A percentile compares a stretch with the other conserved stretches of the same genome.
These are phyloP conservation scores for Camelina neglecta DNA, from an alignment of 345 rosid genomes.

Conservation along the genomic window DNA sequence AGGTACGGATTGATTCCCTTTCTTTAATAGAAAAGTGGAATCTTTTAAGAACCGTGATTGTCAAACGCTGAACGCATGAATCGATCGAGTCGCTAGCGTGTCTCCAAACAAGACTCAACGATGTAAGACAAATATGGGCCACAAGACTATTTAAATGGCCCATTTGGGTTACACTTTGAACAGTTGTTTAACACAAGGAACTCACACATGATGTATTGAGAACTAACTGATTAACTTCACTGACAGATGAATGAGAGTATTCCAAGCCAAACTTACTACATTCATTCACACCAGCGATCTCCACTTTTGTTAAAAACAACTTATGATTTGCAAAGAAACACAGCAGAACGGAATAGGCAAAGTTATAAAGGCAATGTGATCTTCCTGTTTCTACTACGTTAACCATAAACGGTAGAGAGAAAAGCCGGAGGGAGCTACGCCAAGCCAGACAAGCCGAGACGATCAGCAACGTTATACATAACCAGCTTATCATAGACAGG, in stretches of 20 bases:
- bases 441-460: constrained; percentile 82
- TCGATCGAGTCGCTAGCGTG: no score
- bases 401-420: constrained; percentile 1
- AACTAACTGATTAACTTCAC: neutral
- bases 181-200: neutral
- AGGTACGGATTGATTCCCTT: neutral
- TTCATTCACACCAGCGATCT: constrained; percentile 26
- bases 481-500: constrained; percentile 82
- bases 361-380: neutral
- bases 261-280: constrained; percentile 11
- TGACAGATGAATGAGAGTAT: neutral
- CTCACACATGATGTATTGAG: neutral
- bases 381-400: neutral
- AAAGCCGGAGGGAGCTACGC: constrained; percentile 6
- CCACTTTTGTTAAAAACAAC: neutral
- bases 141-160: neutral
- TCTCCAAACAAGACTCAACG: neutral
- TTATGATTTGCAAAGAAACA: neutral
- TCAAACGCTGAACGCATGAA: constrained; percentile 15
- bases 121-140: constrained; percentile 11
- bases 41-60: neutral
- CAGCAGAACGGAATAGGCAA: neutral
- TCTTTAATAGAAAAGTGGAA: neutral
- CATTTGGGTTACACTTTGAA: neutral
- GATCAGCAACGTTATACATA: constrained; percentile 91